Percentiles rank a stretch among this genome's conserved stretches.
These are phyloP conservation scores for Penicillium lagena DNA, from an alignment of 495 filamentous ascomycete species.

Conservation along the genomic window DNA sequence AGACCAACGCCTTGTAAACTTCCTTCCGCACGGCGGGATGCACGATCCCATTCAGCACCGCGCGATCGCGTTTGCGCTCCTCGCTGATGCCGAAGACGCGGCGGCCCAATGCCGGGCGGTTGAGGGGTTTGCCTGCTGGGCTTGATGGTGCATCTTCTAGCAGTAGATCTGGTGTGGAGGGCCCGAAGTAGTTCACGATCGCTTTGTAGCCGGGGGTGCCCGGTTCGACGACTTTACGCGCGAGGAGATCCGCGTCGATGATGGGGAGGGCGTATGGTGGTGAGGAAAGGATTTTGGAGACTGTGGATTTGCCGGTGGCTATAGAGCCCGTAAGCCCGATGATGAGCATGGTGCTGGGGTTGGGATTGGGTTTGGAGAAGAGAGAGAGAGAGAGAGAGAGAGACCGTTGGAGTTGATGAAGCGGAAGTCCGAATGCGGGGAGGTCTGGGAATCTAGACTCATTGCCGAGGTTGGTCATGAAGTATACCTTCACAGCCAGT, in stretches of 20 bases:
- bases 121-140: constrained; percentile 60
- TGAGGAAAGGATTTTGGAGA: constrained; percentile 70
- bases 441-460: background rate
- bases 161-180: constrained; percentile 79
- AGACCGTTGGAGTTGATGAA: background rate
- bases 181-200: constrained; percentile 71
- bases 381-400: background rate
- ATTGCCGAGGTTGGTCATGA: no score
- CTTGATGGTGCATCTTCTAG: constrained; percentile 32
- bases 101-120: constrained; percentile 77
- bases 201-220: constrained; percentile 74
- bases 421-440: constrained; percentile 11
- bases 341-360: constrained; percentile 63
- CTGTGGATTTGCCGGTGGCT: constrained; percentile 96
- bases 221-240: constrained; percentile 85
- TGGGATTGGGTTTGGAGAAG: background rate
- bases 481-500: no score
- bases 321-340: constrained; percentile 97
- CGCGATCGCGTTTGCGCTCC: constrained; percentile 58
- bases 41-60: constrained; percentile 78
- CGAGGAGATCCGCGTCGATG: constrained; percentile 90
- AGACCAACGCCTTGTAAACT: constrained; percentile 62
- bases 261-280: constrained; percentile 83
- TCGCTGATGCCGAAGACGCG: constrained; percentile 74
- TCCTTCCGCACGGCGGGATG: constrained; percentile 78